Conservation (phyloP, 1,139 yeast species). For the Zygoascus hellenicus region DNA sequence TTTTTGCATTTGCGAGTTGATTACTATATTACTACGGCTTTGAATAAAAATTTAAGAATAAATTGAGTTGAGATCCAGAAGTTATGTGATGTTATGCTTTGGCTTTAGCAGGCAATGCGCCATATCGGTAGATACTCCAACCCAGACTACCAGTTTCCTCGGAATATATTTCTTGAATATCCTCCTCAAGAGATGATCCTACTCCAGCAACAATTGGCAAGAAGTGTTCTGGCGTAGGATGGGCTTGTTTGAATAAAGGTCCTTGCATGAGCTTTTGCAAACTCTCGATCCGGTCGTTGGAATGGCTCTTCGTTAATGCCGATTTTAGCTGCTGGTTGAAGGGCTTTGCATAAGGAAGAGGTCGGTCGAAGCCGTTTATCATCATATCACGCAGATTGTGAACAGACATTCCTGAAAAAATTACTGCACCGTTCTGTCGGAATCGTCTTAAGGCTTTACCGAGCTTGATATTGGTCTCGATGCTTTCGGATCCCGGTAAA, state of each 20-base stretch:
- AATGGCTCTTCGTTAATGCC: constrained; percentile 26
- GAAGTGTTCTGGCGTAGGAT: constrained; percentile 72
- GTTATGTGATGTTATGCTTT: too few relatives aligned
- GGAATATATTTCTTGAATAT: constrained; percentile 44
- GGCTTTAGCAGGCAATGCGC: background rate
- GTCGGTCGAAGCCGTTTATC: background rate
- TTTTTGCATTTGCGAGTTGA: too few relatives aligned
- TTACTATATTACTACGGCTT: too few relatives aligned
- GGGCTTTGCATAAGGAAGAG: constrained; percentile 30
- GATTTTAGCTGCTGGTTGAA: constrained; percentile 45
- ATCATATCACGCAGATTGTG: constrained; percentile 56
- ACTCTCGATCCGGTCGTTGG: constrained; percentile 24
- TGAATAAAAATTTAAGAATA: too few relatives aligned
- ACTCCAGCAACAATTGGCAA: constrained; percentile 63
- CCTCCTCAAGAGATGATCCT: constrained; percentile 40
- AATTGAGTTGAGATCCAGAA: too few relatives aligned
- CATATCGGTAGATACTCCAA: constrained; percentile 58
- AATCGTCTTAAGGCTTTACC: constrained; percentile 52
- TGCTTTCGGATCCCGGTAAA: constrained; percentile 38
- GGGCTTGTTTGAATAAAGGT: constrained; percentile 39
- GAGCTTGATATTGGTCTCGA: constrained; percentile 46
- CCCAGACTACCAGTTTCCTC: constrained; percentile 47
- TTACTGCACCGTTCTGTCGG: constrained; percentile 46
- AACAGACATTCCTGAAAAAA: constrained; percentile 74
- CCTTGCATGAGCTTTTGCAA: constrained; percentile 36